Conservation (phyloP, 148 eudicot genomes). For the Heliosperma pusillum region DNA sequence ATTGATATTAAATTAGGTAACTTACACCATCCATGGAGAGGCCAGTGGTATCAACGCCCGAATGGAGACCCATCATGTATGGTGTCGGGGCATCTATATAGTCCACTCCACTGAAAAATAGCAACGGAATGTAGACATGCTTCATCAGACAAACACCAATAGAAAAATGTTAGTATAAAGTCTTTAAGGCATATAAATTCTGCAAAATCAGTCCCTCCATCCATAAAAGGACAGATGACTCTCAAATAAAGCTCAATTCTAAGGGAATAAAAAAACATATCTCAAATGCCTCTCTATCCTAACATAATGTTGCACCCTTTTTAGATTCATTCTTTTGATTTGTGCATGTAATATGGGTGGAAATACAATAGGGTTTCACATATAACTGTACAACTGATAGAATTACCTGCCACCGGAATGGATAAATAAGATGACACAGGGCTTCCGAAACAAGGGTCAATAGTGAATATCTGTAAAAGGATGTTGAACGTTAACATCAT, state of each 20-base stretch:
- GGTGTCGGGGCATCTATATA: conserved; percentile 99
- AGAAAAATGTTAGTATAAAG: conserved; percentile 37
- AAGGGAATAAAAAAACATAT: not conserved
- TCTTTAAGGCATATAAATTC: not conserved
- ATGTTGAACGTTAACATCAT: too few species aligned
- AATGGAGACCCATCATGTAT: conserved; percentile 99
- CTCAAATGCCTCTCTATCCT: not conserved
- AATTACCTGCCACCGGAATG: conserved; percentile 79
- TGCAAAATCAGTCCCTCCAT: not conserved
- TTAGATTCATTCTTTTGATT: not conserved
- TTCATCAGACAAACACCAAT: conserved; percentile 54
- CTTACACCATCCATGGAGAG: conserved; percentile 98
- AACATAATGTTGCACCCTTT: not conserved
- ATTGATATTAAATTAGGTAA: conserved; percentile 7
- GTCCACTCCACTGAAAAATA: conserved; percentile 99
- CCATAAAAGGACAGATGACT: not conserved
- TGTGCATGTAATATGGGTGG: not conserved
- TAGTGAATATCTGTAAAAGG: conserved; percentile 70
- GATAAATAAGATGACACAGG: conserved; percentile 67
- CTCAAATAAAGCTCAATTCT: not conserved
- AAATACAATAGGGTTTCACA: not conserved
- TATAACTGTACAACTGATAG: too few species aligned
- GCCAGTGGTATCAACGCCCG: conserved; percentile 91
- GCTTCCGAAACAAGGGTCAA: conserved; percentile 93
- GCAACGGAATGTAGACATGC: conserved; percentile 99